A percentile compares a stretch with the other conserved stretches of the same genome.
Conservation (phyloP, 179 eudicot species). For the Spergularia azorica region DNA sequence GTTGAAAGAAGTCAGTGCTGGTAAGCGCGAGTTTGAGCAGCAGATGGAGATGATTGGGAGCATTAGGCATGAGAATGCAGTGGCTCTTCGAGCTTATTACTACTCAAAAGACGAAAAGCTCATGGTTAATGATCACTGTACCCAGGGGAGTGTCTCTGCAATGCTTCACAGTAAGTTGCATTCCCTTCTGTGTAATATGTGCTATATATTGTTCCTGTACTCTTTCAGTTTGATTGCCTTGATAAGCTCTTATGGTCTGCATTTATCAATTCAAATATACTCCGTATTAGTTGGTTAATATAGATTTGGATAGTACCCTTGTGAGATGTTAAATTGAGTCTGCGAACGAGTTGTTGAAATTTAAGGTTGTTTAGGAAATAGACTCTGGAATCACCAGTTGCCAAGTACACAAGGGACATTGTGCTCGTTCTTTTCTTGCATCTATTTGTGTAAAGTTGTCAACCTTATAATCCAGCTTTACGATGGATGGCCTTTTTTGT, state of each 20-base stretch:
- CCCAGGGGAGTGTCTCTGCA: slow-evolving; percentile 69
- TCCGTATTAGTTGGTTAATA: too few species aligned
- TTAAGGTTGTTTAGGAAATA: too few species aligned
- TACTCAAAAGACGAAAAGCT: slow-evolving; percentile 90
- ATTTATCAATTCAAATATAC: too few species aligned
- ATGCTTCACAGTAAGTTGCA: slow-evolving; percentile 60
- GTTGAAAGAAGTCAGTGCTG: slow-evolving; percentile 76
- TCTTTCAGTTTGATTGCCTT: not conserved
- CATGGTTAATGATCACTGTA: slow-evolving; percentile 71
- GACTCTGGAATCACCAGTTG: too few species aligned
- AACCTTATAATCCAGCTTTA: too few species aligned
- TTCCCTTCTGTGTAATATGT: not conserved
- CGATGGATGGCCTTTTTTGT: too few species aligned
- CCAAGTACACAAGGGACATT: too few species aligned
- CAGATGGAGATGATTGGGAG: slow-evolving; percentile 80
- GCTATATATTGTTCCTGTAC: not conserved
- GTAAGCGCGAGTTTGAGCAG: slow-evolving; percentile 76
- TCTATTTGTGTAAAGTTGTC: too few species aligned
- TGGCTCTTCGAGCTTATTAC: slow-evolving; percentile 84
- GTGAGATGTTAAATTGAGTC: too few species aligned
- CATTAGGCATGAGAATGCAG: slow-evolving; percentile 75
- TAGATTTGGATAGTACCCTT: not conserved
- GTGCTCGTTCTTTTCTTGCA: too few species aligned
- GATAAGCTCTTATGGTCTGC: not conserved
- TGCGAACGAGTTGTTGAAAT: too few species aligned